Base-by-base conservation (phyloP, 169 alveolate species). In the Plasmodium vivax region DNA sequence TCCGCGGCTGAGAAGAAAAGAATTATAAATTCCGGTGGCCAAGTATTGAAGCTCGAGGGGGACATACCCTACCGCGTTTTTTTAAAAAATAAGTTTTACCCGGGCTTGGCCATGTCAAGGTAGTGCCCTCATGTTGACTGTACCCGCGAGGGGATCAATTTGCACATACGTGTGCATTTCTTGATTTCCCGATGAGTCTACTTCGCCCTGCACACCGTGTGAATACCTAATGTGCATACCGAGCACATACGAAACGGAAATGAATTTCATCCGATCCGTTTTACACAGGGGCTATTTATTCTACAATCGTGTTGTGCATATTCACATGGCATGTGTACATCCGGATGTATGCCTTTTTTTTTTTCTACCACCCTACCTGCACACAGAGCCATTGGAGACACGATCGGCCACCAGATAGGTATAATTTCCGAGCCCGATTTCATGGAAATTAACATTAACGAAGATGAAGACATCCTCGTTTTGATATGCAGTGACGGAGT, bases 101-200 rank as follows among this genome's bases (percentile, higher is more conserved):
- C 98, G 30, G 99, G 99, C 30, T 95, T 98, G 83, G 98, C 99
- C 14, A 97, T 98, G 98, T 95, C 97, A 27, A 51, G 96, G 96
- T 95, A 81, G 6, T 45, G 23, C 32, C 8, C 47, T 71, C 8
- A 12, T 77, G 23, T 45, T 77, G 1, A 30, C 62, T 51, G 10
- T 19, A n/a, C 30, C 32, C 3, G 2, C 75, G 3, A 19, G 36
- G 2, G 43, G 32, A 23, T 27, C 32, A 68, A 68, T 68, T 68
- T 68, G 43, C 14, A 19, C n/a, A 23, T 27, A 30, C 38, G n/a
- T 27, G n/a, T 68, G 77, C 77, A 68, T 27, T 19, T 23, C 32
- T 68, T 19, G n/a, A 9, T 68, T n/a, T 30, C 77, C 9, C 4
- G 43, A 19, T 68, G 3, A 30, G 41, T 0, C 6, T 3, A 23